Conservation (phyloP, 108 stramenopile species). For the Cyclotella kingstonii region DNA sequence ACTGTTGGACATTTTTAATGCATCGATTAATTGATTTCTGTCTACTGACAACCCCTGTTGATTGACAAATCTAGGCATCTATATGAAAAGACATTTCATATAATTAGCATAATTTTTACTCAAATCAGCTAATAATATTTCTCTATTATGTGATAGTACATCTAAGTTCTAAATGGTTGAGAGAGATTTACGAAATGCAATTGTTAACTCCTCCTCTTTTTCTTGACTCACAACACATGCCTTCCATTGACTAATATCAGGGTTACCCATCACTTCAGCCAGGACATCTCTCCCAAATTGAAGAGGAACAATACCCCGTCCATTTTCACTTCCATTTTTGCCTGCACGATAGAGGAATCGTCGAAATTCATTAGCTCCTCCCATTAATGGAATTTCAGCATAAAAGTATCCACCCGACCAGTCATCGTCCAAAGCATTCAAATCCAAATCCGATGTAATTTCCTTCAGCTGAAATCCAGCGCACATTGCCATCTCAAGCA, state of each 20-base stretch:
- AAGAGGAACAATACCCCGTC: slow-evolving; percentile 51
- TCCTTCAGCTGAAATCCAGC: slow-evolving; percentile 62
- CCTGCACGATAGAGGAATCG: slow-evolving; percentile 52
- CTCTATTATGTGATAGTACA: slow-evolving; percentile 1
- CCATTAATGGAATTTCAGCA: slow-evolving; percentile 48
- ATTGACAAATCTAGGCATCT: no score
- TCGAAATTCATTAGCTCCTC: slow-evolving; percentile 41
- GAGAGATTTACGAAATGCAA: slow-evolving; percentile 54
- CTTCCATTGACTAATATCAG: slow-evolving; percentile 83
- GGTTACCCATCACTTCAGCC: slow-evolving; percentile 65
- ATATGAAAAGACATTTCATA: no score
- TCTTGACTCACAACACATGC: slow-evolving; percentile 73
- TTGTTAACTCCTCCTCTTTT: slow-evolving; percentile 69
- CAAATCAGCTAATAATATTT: no score
- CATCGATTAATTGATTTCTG: no score
- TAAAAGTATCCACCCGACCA: slow-evolving; percentile 59
- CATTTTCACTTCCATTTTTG: slow-evolving; percentile 10
- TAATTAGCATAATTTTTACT: no score
- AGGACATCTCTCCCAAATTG: slow-evolving; percentile 90
- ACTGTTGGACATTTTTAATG: no score
- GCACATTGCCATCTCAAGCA: slow-evolving; percentile 60
- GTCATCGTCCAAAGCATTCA: slow-evolving; percentile 51
- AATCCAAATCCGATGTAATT: slow-evolving; percentile 65
- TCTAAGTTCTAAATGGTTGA: not conserved
- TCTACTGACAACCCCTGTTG: no score